These are phyloP conservation scores for Adansonia gregorii DNA, from an alignment of 441 rosid species.

Conservation along the genomic window DNA sequence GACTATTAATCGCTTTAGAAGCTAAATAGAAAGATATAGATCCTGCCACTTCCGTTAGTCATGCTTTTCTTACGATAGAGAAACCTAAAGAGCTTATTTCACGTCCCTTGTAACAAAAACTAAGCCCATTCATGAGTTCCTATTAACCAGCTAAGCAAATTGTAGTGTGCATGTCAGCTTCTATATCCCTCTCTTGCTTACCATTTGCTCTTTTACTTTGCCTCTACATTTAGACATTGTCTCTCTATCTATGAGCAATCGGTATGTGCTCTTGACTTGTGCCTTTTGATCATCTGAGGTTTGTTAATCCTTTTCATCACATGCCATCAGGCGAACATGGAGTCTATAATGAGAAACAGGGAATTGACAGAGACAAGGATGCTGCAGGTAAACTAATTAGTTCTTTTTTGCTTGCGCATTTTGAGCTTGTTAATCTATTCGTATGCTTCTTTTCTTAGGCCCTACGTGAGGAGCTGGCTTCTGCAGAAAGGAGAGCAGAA, in stretches of 20 bases:
- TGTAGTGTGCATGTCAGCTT: constrained; percentile 3
- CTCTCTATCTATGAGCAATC: constrained; percentile 12
- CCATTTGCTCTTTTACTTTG: background rate
- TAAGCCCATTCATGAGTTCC: background rate
- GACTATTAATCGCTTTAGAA: constrained; percentile 11
- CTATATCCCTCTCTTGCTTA: background rate
- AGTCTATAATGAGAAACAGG: constrained; percentile 94
- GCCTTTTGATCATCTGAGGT: background rate
- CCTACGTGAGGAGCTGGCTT: constrained; percentile 90
- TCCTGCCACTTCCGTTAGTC: background rate
- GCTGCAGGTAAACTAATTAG: constrained; percentile 80
- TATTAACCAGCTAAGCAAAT: constrained; percentile 6
- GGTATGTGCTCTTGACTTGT: constrained; percentile 5
- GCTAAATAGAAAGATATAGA: constrained; percentile 11
- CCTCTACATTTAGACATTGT: constrained; percentile 7
- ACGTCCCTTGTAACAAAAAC: background rate
- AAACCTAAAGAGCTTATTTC: constrained; percentile 1
- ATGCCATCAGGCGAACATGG: constrained; percentile 82
- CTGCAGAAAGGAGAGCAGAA: constrained; percentile 91
- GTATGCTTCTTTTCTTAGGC: constrained; percentile 62
- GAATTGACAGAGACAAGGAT: constrained; percentile 97
- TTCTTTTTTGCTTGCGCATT: constrained; percentile 12
- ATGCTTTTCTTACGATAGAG: constrained; percentile 1
- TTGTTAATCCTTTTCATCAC: constrained; percentile 28
- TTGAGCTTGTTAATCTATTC: constrained; percentile 22